phyloP scores from a whole-genome alignment of 352 stramenopile species.

The Pythium scleroteichum region DNA sequence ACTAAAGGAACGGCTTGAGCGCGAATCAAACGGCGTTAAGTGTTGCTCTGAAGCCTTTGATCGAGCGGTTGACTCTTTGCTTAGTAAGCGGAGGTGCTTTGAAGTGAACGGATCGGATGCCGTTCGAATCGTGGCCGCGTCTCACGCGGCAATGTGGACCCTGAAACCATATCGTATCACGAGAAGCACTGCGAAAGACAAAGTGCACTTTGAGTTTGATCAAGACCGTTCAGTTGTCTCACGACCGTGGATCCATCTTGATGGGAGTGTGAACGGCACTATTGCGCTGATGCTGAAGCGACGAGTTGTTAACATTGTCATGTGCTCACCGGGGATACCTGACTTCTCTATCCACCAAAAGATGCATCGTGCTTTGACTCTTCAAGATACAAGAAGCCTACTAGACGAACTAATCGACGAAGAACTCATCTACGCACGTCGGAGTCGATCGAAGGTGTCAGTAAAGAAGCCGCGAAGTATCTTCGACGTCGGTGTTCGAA shows the following conservation, averaged over 20 bases:
- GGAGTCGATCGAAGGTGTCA: constrained; percentile 26
- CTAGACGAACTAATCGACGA: constrained; percentile 67
- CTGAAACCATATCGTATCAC: constrained; percentile 58
- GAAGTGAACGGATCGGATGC: constrained; percentile 68
- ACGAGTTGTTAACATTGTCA: constrained; percentile 80
- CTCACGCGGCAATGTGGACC: constrained; percentile 56
- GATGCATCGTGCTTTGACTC: constrained; percentile 67
- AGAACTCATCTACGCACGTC: constrained; percentile 60
- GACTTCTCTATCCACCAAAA: constrained; percentile 62
- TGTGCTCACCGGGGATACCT: constrained; percentile 68
- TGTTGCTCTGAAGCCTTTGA: constrained; percentile 18
- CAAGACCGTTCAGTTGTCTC: constrained; percentile 54
- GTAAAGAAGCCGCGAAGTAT: constrained; percentile 20
- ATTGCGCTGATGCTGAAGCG: constrained; percentile 65
- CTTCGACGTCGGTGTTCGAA: constrained; percentile 22
- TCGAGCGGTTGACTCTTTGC: constrained; percentile 35
- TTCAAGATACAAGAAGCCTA: constrained; percentile 70
- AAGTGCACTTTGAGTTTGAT: constrained; percentile 74
- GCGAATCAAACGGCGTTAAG: neutral
- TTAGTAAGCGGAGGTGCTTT: constrained; percentile 43
- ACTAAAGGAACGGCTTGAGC: constrained; percentile 8
- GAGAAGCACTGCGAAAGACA: constrained; percentile 46
- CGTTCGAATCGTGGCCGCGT: constrained; percentile 49
- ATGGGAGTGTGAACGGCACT: constrained; percentile 61
- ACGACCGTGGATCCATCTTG: constrained; percentile 73